Percentiles rank a stretch among this genome's conserved stretches.
Conservation (phyloP, 108 stramenopile genomes). For the Skeletonema tropicum region DNA sequence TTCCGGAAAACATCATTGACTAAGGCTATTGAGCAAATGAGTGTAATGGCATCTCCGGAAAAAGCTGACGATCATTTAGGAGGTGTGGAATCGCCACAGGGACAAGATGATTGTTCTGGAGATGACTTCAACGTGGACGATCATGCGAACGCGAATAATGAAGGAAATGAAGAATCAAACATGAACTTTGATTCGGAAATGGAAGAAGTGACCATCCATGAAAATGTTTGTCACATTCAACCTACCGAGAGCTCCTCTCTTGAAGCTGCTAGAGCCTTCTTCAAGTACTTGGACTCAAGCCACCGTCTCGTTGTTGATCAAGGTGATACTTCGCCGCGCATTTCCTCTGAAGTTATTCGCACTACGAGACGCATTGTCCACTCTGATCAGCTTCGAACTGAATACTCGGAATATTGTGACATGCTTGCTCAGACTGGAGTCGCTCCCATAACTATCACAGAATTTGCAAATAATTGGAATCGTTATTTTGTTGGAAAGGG, state of each 20-base stretch:
- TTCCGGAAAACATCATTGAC: constrained; percentile 22
- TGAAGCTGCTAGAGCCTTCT: constrained; percentile 34
- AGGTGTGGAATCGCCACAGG: background rate
- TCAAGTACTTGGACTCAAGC: constrained; percentile 37
- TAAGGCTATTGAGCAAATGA: constrained; percentile 13
- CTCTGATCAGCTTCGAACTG: background rate
- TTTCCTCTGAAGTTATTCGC: background rate
- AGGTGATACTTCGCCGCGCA: background rate
- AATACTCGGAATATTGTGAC: constrained; percentile 3
- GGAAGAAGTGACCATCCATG: constrained; percentile 2
- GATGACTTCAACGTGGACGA: background rate
- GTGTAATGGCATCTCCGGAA: constrained; percentile 21
- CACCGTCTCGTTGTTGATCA: constrained; percentile 23
- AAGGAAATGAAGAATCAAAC: background rate
- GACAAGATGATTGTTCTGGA: background rate
- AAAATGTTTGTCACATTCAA: constrained; percentile 21
- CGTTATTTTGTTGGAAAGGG: background rate
- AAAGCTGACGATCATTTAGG: background rate
- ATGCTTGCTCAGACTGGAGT: constrained; percentile 1
- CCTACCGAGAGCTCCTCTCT: constrained; percentile 35
- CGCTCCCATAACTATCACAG: constrained; percentile 4
- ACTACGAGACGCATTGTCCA: background rate
- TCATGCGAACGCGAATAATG: background rate
- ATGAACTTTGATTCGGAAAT: background rate
- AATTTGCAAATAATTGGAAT: constrained; percentile 13